Base-by-base conservation (phyloP, 2,329 filamentous ascomycete species). In the Xylariaceae sp. region DNA sequence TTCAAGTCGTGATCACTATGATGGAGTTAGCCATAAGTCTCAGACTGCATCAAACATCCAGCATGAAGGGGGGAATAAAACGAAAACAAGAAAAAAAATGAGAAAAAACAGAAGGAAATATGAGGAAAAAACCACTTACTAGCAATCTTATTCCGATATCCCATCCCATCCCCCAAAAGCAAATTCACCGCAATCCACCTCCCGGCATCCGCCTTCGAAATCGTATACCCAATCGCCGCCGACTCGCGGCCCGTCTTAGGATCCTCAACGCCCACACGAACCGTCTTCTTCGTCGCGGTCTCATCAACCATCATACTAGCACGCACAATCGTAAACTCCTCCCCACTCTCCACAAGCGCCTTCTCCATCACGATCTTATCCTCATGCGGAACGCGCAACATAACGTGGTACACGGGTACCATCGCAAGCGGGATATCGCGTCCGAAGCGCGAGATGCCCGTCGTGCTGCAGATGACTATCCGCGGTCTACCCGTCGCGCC, bases 291-390 rank as follows among this genome's bases (percentile, higher is more conserved):
- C 55, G 69, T 69, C 57, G 67, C 64, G 23, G 72, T 67, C 2
- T 65, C 58, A 3, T 53, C 55, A 1, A 67, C 60, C 56, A 79
- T 63, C n/a, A 78, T 51, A 53, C 75, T 77, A 0, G 73, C 70
- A 0, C 77, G 69, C 1, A 78, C 68, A 23, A 77, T 56, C 18
- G 72, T 72, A 57, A 70, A 77, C 7, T 65, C 56, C 61, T 77
- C 75, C 7, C 63, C 68, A 50, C 71, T 72, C 2, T 51, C 67
- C 0, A 60, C 51, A 1, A 77, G 51, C 3, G 13, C 50, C 17
- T 69, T 61, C 67, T 83, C 81, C 78, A 81, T 80, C 44, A 68
- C 71, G 47, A 66, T 67, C 70, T 83, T 83, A 63, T 83, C 81
- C 11, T 61, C 67, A 62, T 80, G 79, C 2, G 80, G 77, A 13